Evolutionary conservation across 345 rosid species (phyloP).

Genomic region (Syzygium aqueum): DNA sequence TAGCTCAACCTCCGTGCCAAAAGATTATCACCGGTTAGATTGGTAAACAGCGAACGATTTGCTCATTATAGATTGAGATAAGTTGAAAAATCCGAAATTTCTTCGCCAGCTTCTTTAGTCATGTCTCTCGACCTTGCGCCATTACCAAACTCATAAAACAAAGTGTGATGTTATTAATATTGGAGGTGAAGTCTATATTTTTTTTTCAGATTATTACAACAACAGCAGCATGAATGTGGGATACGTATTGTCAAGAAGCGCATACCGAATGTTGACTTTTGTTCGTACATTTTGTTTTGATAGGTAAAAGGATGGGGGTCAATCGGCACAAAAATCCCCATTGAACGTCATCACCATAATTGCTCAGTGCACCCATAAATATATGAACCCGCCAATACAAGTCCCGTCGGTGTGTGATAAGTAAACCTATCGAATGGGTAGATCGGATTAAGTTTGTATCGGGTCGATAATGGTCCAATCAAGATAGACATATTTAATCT

Average conservation of each 20-base stretch:
- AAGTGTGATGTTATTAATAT: background rate
- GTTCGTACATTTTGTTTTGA: background rate
- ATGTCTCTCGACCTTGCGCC: background rate
- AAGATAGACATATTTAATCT: no score
- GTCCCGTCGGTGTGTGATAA: no score
- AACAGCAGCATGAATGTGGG: background rate
- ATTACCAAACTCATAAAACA: no score
- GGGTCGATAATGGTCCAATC: no score
- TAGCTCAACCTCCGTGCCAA: background rate
- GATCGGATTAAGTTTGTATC: no score
- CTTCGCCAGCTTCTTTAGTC: background rate
- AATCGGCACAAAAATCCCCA: no score
- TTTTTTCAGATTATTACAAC: background rate
- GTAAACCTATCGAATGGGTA: no score
- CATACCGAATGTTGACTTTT: rapidly evolving
- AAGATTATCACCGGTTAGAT: background rate
- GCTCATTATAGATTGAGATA: background rate
- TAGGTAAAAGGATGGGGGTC: background rate
- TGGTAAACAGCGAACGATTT: background rate
- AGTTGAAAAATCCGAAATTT: background rate
- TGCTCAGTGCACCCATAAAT: no score
- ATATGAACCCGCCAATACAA: no score
- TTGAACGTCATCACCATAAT: no score
- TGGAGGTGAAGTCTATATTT: background rate
- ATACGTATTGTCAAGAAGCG: rapidly evolving